Evolutionary conservation across 2,329 filamentous ascomycete genomes (phyloP).

Genomic region (Fusarium kyushuense): DNA sequence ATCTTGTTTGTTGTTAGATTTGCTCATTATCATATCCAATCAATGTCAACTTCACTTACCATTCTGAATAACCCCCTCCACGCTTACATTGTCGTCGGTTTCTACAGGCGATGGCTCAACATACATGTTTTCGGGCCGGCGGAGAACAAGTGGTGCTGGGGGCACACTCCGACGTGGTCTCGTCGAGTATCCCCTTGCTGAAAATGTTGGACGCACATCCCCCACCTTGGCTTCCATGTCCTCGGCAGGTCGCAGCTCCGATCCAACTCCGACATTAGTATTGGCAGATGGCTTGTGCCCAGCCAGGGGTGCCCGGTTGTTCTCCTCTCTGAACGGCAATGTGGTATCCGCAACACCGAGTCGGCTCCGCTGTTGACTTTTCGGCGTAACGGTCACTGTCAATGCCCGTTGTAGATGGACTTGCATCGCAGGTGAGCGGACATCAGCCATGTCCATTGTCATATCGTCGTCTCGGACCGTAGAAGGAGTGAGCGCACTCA

Average conservation of each 20-base stretch:
- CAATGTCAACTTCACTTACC: conserved; percentile 21
- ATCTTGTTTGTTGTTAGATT: conserved; percentile 26
- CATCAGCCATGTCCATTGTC: conserved; percentile 59
- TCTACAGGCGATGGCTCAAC: conserved; percentile 66
- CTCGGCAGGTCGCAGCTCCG: conserved; percentile 28
- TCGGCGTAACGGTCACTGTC: conserved; percentile 50
- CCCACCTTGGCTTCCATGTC: conserved; percentile 58
- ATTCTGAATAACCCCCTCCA: conserved; percentile 53
- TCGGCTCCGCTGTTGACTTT: conserved; percentile 25
- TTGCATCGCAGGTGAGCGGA: conserved; percentile 62
- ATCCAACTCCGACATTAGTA: conserved; percentile 20
- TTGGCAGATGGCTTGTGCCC: conserved; percentile 56
- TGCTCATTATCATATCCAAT: conserved; percentile 2
- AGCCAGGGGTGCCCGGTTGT: conserved; percentile 56
- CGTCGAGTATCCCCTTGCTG: conserved; percentile 60
- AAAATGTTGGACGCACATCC: conserved; percentile 70
- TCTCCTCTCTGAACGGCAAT: conserved; percentile 43
- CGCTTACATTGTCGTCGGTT: conserved; percentile 62
- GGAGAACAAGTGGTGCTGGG: conserved; percentile 67
- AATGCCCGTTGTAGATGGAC: conserved; percentile 59
- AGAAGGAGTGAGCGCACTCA: conserved; percentile 49
- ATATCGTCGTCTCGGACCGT: conserved; percentile 57
- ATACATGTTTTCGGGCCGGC: conserved; percentile 57
- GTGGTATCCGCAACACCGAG: conserved; percentile 33
- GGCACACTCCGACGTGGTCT: conserved; percentile 66